Evolutionary conservation across 2,329 filamentous ascomycete genomes (phyloP), one percentile per base, ranked within the genome.

Genomic region (Teratosphaeria zuluensis): DNA sequence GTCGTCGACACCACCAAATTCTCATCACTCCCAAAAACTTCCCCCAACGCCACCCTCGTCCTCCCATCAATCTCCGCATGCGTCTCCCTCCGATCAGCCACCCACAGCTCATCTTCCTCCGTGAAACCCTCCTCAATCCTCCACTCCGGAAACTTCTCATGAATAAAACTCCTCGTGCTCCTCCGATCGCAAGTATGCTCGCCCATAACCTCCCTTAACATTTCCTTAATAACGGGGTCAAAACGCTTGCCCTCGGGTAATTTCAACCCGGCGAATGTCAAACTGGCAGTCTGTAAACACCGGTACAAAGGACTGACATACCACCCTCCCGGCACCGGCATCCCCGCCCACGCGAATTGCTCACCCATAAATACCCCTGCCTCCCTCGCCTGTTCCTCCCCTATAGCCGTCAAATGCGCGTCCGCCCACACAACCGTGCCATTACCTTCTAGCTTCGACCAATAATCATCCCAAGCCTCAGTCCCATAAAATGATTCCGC

Each of bases 181-280:
- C 86, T 78, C 32, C 81, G 78, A 71, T 89, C 84, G 68, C 87
- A 90, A 0, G 85, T 88, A 68, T 88, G 86, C 51, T 84, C 81
- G 57, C 80, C 84, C 58, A 89, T 82, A 1, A 81, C 81, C 70
- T 89, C 87, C 32, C 86, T 78, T 63, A 89, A 75, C 38, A 80
- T 69, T 74, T 76, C 86, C 71, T 87, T 88, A 61, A 89, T 73
- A 1, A 76, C 74, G 0, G 85, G 86, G 1, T 71, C 70, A 64
- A 87, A 88, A 0, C 78, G 79, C 11, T 70, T 70, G 2, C 75
- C 69, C 7, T 69, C 68, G 0, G 84, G 83, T 1, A 87, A 68
- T 1, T 74, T 65, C 2, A 89, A 75, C 11, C 73, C 76, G 1
- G 69, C 68, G 66, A 86, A 89, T 1, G 85, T 87, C 21, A 84